Evolutionary conservation across 352 stramenopile species (phyloP).

Genomic region (Pythium monospermum): DNA sequence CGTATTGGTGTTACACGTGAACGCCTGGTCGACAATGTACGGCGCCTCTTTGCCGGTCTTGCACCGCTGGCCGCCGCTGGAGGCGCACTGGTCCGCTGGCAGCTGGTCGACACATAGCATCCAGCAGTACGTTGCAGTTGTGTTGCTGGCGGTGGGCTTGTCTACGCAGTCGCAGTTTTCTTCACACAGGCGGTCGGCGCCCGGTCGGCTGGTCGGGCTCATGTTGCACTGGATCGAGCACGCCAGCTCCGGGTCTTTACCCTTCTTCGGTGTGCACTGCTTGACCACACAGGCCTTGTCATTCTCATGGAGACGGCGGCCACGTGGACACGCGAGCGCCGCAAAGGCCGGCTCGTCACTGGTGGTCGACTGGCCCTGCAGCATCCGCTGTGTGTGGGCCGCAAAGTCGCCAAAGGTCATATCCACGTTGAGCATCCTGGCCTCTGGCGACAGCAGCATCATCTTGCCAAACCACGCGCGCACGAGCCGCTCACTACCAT

Average conservation of each 20-base stretch:
- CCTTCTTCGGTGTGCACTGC: constrained; percentile 22
- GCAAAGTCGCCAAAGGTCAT: constrained; percentile 29
- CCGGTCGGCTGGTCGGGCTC: constrained; percentile 17
- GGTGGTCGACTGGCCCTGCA: constrained; percentile 10
- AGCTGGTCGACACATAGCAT: constrained; percentile 34
- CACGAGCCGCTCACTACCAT: constrained; percentile 10
- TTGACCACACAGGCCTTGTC: constrained; percentile 24
- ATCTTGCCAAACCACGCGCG: constrained; percentile 42
- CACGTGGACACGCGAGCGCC: constrained; percentile 21
- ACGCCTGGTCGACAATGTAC: constrained; percentile 24
- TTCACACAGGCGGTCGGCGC: constrained; percentile 21
- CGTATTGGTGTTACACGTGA: constrained; percentile 11
- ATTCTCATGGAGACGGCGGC: constrained; percentile 19
- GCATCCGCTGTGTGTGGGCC: constrained; percentile 9
- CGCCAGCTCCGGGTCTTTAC: constrained; percentile 18
- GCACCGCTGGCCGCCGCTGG: constrained; percentile 10
- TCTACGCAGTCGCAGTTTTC: constrained; percentile 30
- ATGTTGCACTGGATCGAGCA: constrained; percentile 38
- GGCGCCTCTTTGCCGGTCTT: constrained; percentile 23
- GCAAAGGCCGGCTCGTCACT: constrained; percentile 20
- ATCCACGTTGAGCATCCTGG: constrained; percentile 24
- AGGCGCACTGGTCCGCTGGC: constrained; percentile 9
- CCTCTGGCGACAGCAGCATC: constrained; percentile 23
- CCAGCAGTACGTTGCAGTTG: constrained; percentile 29
- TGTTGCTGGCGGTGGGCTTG: constrained; percentile 19